These are phyloP conservation scores for Phaeoacremonium minimum DNA, from an alignment of 2,329 filamentous ascomycete species.

Conservation along the genomic window DNA sequence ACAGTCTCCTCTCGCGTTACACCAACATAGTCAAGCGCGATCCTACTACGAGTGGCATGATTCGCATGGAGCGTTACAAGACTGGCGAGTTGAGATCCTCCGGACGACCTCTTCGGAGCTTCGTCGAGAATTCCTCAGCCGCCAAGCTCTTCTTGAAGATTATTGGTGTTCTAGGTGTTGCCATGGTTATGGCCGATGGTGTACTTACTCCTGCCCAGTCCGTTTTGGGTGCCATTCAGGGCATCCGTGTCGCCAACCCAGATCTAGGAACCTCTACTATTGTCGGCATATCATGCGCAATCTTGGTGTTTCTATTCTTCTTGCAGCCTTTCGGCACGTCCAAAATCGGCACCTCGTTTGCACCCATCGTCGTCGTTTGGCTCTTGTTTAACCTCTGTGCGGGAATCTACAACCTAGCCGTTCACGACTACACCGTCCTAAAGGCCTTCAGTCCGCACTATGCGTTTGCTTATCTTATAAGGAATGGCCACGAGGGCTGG, in stretches of 20 bases:
- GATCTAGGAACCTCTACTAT: slow-evolving; percentile 53
- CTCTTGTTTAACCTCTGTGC: slow-evolving; percentile 58
- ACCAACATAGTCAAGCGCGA: slow-evolving; percentile 57
- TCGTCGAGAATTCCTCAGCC: slow-evolving; percentile 51
- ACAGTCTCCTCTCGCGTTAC: slow-evolving; percentile 59
- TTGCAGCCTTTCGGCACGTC: slow-evolving; percentile 63
- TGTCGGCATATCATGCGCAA: slow-evolving; percentile 60
- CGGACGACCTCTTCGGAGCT: slow-evolving; percentile 47
- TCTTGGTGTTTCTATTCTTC: slow-evolving; percentile 58
- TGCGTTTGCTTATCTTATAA: slow-evolving; percentile 55
- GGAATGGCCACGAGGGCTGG: slow-evolving; percentile 59
- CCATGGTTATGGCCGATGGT: slow-evolving; percentile 63
- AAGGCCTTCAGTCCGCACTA: slow-evolving; percentile 55
- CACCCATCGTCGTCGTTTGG: slow-evolving; percentile 65
- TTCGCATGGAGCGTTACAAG: slow-evolving; percentile 55
- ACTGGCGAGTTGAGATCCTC: slow-evolving; percentile 51
- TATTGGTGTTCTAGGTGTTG: slow-evolving; percentile 61
- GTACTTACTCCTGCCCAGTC: slow-evolving; percentile 67
- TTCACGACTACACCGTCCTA: slow-evolving; percentile 48
- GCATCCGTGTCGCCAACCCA: slow-evolving; percentile 52
- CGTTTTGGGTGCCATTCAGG: slow-evolving; percentile 65
- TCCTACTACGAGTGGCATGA: slow-evolving; percentile 47
- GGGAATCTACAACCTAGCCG: slow-evolving; percentile 58
- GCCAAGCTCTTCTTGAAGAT: slow-evolving; percentile 52
- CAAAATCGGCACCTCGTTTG: slow-evolving; percentile 56